A percentile compares a stretch with the other conserved stretches of the same genome.
phyloP scores from a whole-genome alignment of 352 stramenopile genomes.

The Pythium plurisporium region DNA sequence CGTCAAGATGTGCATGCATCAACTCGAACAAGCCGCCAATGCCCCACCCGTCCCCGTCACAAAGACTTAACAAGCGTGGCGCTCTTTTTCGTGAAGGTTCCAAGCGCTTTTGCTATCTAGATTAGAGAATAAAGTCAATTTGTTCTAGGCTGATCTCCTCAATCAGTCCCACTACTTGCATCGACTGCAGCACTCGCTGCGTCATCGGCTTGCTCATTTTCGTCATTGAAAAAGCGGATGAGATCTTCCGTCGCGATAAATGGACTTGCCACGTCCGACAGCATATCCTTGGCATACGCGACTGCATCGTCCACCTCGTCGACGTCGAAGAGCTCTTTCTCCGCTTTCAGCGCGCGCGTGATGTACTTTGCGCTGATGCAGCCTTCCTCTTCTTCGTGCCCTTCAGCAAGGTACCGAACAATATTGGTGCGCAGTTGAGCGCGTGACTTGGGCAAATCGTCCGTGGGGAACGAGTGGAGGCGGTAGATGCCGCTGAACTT shows the following conservation, averaged over 20 bases:
- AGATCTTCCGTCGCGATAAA: slow-evolving; percentile 43
- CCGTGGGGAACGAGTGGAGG: slow-evolving; percentile 47
- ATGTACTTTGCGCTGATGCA: slow-evolving; percentile 54
- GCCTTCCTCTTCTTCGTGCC: slow-evolving; percentile 55
- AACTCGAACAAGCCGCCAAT: slow-evolving; percentile 19
- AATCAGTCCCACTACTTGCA: neutral
- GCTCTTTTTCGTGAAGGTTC: too few relatives aligned
- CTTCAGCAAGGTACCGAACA: slow-evolving; percentile 43
- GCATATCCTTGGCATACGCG: slow-evolving; percentile 26
- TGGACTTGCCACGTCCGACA: slow-evolving; percentile 24
- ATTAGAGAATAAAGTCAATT: neutral
- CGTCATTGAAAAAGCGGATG: slow-evolving; percentile 33
- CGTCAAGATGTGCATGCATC: slow-evolving; percentile 30
- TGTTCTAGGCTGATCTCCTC: neutral
- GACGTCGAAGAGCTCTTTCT: slow-evolving; percentile 46
- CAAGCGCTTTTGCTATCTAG: neutral
- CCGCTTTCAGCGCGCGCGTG: slow-evolving; percentile 43
- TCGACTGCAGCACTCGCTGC: neutral
- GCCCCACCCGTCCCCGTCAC: neutral
- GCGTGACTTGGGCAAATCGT: slow-evolving; percentile 47
- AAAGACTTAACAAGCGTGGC: neutral
- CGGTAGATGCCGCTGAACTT: slow-evolving; percentile 46
- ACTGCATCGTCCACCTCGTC: slow-evolving; percentile 52
- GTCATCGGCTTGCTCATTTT: neutral
- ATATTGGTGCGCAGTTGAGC: slow-evolving; percentile 55